Percentiles rank a stretch among this genome's conserved stretches.
phyloP scores from a whole-genome alignment of 2,329 filamentous ascomycete species.

The Xenosphaeropsis pyriputrescens region DNA sequence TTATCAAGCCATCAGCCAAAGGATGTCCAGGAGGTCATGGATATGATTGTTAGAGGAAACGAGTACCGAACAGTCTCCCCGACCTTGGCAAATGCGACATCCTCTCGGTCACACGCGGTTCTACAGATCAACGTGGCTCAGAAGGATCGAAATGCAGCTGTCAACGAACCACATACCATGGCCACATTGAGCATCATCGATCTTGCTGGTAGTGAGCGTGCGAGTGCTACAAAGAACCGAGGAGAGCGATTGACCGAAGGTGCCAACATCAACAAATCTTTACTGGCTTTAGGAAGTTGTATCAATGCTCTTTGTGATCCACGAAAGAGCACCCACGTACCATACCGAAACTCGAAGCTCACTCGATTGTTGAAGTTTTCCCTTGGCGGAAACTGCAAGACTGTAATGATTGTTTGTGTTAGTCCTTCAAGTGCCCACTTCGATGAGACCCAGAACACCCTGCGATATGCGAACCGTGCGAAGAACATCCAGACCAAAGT shows the following conservation, averaged over 20 bases:
- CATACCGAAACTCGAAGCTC: slow-evolving; percentile 94
- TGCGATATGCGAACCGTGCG: slow-evolving; percentile 91
- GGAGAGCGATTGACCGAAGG: slow-evolving; percentile 85
- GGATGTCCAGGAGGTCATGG: slow-evolving; percentile 94
- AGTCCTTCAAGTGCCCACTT: slow-evolving; percentile 94
- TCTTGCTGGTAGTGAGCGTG: slow-evolving; percentile 86
- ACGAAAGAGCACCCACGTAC: slow-evolving; percentile 82
- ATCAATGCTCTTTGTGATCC: slow-evolving; percentile 97
- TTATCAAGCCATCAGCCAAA: slow-evolving; percentile 83
- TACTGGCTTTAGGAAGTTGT: slow-evolving; percentile 86
- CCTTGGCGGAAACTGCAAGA: slow-evolving; percentile 93
- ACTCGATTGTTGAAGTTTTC: slow-evolving; percentile 94
- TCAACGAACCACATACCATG: slow-evolving; percentile 95
- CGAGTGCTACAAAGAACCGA: slow-evolving; percentile 91
- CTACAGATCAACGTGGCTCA: slow-evolving; percentile 93
- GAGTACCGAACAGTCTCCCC: slow-evolving; percentile 91
- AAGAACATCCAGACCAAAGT: slow-evolving; percentile 99
- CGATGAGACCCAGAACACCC: slow-evolving; percentile 94
- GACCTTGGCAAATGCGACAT: slow-evolving; percentile 93
- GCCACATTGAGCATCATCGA: slow-evolving; percentile 97
- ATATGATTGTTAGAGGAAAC: slow-evolving; percentile 94
- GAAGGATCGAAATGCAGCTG: slow-evolving; percentile 81
- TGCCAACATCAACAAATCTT: slow-evolving; percentile 98
- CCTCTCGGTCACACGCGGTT: slow-evolving; percentile 91
- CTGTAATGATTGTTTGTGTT: slow-evolving; percentile 98